Conservation (phyloP, 352 stramenopile genomes). For the Saprolegnia parasitica region DNA sequence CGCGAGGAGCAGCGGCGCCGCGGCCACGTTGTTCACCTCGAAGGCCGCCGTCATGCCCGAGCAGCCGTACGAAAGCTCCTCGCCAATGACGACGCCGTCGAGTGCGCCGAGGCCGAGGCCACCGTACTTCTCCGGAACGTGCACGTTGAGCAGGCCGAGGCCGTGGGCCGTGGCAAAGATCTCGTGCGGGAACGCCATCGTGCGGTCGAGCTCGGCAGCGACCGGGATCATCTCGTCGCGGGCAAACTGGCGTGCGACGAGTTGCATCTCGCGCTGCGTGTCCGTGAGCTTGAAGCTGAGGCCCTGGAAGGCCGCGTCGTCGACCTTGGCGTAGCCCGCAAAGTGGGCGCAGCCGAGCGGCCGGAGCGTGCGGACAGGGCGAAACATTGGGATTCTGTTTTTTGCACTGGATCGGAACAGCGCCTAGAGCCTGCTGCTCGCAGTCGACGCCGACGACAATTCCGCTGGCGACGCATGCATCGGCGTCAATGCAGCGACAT, state of each 20-base stretch:
- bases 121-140: constrained; percentile 79
- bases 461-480: too few species aligned
- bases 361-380: too few species aligned
- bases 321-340: not conserved
- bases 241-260: constrained; percentile 82
- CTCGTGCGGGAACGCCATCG: constrained; percentile 79
- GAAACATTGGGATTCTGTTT: too few species aligned
- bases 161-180: constrained; percentile 88
- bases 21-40: constrained; percentile 79
- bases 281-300: constrained; percentile 68
- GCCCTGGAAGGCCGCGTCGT: constrained; percentile 7
- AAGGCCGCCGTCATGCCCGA: constrained; percentile 87
- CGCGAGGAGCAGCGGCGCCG: constrained; percentile 77
- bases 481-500: not conserved
- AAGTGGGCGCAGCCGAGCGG: not conserved
- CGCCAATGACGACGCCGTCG: constrained; percentile 80
- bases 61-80: constrained; percentile 87
- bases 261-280: constrained; percentile 83
- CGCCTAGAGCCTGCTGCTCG: too few species aligned
- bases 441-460: too few species aligned
- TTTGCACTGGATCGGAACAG: too few species aligned
- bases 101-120: constrained; percentile 71
- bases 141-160: constrained; percentile 81
- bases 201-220: constrained; percentile 75
- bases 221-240: constrained; percentile 88